Evolutionary conservation across 2,329 filamentous ascomycete genomes (phyloP).

Genomic region (Xylaria sp.): DNA sequence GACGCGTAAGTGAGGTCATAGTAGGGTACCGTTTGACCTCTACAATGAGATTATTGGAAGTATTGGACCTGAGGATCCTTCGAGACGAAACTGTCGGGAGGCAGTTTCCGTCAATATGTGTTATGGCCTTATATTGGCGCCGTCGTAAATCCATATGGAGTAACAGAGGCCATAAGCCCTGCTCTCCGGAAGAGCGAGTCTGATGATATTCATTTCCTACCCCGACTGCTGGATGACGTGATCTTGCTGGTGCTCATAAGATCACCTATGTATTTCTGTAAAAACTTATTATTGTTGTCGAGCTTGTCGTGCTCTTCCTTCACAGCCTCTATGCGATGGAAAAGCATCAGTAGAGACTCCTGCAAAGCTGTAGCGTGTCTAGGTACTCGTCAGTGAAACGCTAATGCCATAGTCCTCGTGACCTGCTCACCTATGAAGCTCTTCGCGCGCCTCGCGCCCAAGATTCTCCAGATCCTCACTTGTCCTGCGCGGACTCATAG

Average conservation of each 20-base stretch:
- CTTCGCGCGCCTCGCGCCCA: constrained; percentile 81
- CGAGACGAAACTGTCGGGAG: constrained; percentile 9
- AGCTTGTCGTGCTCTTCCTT: constrained; percentile 96
- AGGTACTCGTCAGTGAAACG: constrained; percentile 28
- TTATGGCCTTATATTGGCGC: constrained; percentile 18
- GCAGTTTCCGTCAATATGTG: constrained; percentile 7
- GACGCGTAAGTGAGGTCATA: constrained; percentile 39
- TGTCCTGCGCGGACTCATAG: constrained; percentile 93
- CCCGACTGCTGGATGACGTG: constrained; percentile 65
- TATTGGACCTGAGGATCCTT: constrained; percentile 17
- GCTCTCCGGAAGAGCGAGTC: constrained; percentile 13
- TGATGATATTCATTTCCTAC: constrained; percentile 62
- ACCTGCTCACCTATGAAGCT: constrained; percentile 65
- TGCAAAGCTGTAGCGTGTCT: constrained; percentile 92
- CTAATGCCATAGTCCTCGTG: neutral
- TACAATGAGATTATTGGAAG: constrained; percentile 18
- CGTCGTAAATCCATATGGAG: constrained; percentile 20
- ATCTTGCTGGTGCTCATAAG: constrained; percentile 88
- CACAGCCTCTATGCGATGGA: constrained; percentile 93
- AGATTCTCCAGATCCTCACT: constrained; percentile 91
- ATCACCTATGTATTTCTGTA: constrained; percentile 98
- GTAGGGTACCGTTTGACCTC: constrained; percentile 32
- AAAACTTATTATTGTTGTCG: constrained; percentile 94
- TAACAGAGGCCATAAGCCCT: constrained; percentile 12
- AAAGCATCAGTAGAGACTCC: constrained; percentile 87